Conservation (phyloP, 257 asterid genomes). For the Penstemon newberryi region DNA sequence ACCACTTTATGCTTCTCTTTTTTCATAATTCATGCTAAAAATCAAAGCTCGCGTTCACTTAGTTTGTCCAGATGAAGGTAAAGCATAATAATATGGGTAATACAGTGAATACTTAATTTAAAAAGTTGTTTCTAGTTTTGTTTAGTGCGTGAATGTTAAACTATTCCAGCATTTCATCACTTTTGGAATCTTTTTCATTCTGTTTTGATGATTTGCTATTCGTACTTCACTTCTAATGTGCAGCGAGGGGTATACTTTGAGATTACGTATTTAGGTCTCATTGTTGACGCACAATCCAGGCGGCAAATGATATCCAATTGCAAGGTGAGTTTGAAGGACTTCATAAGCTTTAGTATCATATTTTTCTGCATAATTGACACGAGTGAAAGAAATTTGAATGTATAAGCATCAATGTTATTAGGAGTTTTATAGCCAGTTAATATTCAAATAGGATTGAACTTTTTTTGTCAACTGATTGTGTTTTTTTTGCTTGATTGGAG, state of each 20-base stretch:
- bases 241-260: conserved; percentile 94
- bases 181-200: not conserved
- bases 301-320: conserved; percentile 72
- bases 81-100: not conserved
- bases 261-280: conserved; percentile 76
- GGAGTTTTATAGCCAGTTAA: not conserved
- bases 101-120: not conserved
- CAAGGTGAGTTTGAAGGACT: conserved; percentile 51
- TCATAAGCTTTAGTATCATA: conserved; percentile 16
- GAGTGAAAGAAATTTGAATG: not conserved
- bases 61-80: not conserved
- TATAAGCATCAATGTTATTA: not conserved
- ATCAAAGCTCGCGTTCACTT: not conserved
- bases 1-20: too few relatives aligned
- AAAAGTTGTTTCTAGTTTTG: not conserved
- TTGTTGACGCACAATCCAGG: conserved; percentile 68
- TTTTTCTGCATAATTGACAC: not conserved
- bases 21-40: too few relatives aligned
- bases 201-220: conserved; percentile 9
- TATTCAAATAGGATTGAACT: not conserved
- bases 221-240: conserved; percentile 31
- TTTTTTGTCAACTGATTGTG: not conserved
- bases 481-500: not conserved
- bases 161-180: not conserved
- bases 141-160: conserved; percentile 13